Percentiles rank a stretch among this genome's conserved stretches.
Evolutionary conservation across 2,329 filamentous ascomycete genomes (phyloP).

Genomic region (Celoporthe dispersa): DNA sequence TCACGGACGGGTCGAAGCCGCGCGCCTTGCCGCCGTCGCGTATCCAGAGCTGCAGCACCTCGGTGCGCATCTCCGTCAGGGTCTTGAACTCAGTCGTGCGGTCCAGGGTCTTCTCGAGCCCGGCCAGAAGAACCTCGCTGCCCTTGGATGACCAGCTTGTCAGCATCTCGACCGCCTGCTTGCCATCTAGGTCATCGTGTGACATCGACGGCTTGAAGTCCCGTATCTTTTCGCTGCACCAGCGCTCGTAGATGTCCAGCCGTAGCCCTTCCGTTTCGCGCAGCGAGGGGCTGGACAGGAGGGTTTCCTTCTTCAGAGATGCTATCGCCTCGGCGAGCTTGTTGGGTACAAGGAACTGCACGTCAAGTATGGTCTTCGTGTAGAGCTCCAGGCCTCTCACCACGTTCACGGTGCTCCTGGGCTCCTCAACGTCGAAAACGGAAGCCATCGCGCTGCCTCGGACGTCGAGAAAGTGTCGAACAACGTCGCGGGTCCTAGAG

Average conservation of each 20-base stretch:
- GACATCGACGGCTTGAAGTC: conserved; percentile 88
- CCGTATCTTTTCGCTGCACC: conserved; percentile 81
- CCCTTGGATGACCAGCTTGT: conserved; percentile 67
- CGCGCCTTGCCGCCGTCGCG: conserved; percentile 65
- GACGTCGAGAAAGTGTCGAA: conserved; percentile 77
- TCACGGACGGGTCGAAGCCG: conserved; percentile 68
- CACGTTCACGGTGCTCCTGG: conserved; percentile 53
- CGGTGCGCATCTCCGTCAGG: conserved; percentile 71
- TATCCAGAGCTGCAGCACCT: conserved; percentile 77
- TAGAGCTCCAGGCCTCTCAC: conserved; percentile 73
- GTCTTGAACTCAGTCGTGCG: conserved; percentile 67
- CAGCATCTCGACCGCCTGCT: conserved; percentile 64
- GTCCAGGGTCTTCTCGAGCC: conserved; percentile 63
- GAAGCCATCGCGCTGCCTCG: conserved; percentile 70
- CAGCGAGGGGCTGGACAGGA: conserved; percentile 74
- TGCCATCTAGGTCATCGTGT: conserved; percentile 72
- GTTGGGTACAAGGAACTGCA: conserved; percentile 75
- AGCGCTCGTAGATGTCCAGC: conserved; percentile 76
- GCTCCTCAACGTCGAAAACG: conserved; percentile 57
- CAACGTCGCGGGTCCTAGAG: conserved; percentile 76
- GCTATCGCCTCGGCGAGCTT: conserved; percentile 72
- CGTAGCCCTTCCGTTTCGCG: conserved; percentile 70
- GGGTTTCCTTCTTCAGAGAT: conserved; percentile 68
- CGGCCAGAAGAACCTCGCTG: conserved; percentile 62
- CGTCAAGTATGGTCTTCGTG: conserved; percentile 75